These are phyloP conservation scores for Kodamaea sagamina DNA, from an alignment of 805 yeast genomes.

Conservation along the genomic window DNA sequence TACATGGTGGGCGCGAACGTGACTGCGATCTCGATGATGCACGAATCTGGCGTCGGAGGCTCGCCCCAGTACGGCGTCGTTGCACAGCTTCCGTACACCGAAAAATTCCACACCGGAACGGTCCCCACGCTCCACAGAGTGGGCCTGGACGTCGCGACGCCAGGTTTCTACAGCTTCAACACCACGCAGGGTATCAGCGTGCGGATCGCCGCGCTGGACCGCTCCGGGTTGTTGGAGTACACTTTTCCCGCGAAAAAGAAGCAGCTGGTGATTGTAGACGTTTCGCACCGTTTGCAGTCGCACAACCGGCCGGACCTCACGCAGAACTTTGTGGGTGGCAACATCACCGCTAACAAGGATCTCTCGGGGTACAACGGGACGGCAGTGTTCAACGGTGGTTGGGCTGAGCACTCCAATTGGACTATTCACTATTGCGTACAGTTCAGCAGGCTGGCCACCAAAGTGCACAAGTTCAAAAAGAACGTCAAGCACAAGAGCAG, in stretches of 20 bases:
- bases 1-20: slow-evolving; percentile 32
- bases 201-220: slow-evolving; percentile 29
- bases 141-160: slow-evolving; percentile 22
- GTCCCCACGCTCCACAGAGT: slow-evolving; percentile 18
- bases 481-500: not conserved
- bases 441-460: slow-evolving; percentile 22
- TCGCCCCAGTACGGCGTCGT: slow-evolving; percentile 39
- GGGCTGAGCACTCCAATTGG: slow-evolving; percentile 33
- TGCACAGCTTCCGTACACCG: slow-evolving; percentile 30
- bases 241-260: slow-evolving; percentile 16
- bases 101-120: slow-evolving; percentile 16
- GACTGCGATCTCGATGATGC: slow-evolving; percentile 39
- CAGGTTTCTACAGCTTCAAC: slow-evolving; percentile 28
- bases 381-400: slow-evolving; percentile 30
- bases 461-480: slow-evolving; percentile 17
- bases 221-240: slow-evolving; percentile 30
- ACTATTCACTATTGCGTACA: slow-evolving; percentile 31
- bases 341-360: slow-evolving; percentile 18
- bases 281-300: slow-evolving; percentile 30
- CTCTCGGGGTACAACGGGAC: slow-evolving; percentile 25
- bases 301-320: slow-evolving; percentile 34
- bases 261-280: slow-evolving; percentile 27
- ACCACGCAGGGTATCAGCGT: slow-evolving; percentile 23
- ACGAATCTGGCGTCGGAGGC: slow-evolving; percentile 43
- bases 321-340: slow-evolving; percentile 30